Conservation (phyloP, 2,329 filamentous ascomycete species). For the Phyllosticta citrichinensis region DNA sequence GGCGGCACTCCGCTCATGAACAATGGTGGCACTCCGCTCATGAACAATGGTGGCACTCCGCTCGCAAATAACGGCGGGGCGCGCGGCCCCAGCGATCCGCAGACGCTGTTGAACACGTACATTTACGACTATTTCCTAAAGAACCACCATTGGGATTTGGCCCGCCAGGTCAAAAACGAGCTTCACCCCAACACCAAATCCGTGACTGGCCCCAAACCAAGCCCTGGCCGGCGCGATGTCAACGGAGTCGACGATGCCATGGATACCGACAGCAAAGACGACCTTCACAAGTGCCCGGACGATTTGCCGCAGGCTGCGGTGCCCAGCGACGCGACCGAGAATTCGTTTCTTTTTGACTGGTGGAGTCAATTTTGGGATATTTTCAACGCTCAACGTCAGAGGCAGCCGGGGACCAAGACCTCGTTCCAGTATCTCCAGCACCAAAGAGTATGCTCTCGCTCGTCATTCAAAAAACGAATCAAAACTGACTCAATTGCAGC, state of each 20-base stretch:
- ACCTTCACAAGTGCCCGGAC: conserved; percentile 64
- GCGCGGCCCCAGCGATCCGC: conserved; percentile 31
- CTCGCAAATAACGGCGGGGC: conserved; percentile 50
- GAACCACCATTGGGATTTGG: conserved; percentile 74
- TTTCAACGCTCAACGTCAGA: conserved; percentile 65
- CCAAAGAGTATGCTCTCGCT: conserved; percentile 59
- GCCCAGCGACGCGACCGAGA: conserved; percentile 51
- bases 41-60: conserved; percentile 43
- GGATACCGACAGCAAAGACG: conserved; percentile 76
- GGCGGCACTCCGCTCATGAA: conserved; percentile 59
- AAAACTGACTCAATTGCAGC: conserved; percentile 29
- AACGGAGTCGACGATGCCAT: conserved; percentile 63
- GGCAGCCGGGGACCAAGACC: conserved; percentile 35
- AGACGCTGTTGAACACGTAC: conserved; percentile 65
- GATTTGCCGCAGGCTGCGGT: conserved; percentile 70
- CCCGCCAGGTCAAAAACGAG: conserved; percentile 56
- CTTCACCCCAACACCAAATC: conserved; percentile 28
- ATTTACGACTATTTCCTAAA: conserved; percentile 89
- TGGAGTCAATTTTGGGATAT: conserved; percentile 98
- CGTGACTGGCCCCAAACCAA: conserved; percentile 49
- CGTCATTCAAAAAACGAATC: conserved; percentile 14
- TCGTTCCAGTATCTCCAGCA: conserved; percentile 67
- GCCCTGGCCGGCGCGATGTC: conserved; percentile 55
- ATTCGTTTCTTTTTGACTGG: conserved; percentile 92
- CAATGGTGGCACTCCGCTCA: conserved; percentile 44